Base-by-base conservation (phyloP, 2,329 filamentous ascomycete genomes). In the Fusarium virguliforme region DNA sequence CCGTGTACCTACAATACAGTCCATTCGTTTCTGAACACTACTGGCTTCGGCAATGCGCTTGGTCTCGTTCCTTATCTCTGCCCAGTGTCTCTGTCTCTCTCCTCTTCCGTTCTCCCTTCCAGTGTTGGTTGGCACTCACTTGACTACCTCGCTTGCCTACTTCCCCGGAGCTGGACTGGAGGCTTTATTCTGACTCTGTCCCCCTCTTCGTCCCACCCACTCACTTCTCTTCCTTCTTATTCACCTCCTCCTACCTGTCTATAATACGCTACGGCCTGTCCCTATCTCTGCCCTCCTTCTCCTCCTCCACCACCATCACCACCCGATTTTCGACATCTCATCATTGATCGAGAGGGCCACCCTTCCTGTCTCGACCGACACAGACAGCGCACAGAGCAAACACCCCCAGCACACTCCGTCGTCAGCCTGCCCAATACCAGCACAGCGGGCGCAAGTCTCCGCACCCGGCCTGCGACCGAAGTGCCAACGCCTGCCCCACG, bases 401-500 rank as follows among this genome's bases (percentile, higher is more conserved):
- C 64, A 68, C 67, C 51, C 41, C 68, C 66, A 57, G 56, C 56
- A 68, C 48, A 46, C 43, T 28, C 60, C 59, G 34, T 46, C 41
- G 24, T 4, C 41, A 46, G 24, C 24, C 24, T 46, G 41, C 41
- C 43, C 68, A 70, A 72, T 69, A 69, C 68, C 50, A 54, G 41
- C 13, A 50, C 53, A 65, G 61, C 71, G 57, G 68, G 61, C 68
- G 68, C 65, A 72, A 56, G 57, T 43, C 68, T 69, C 68, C 68
- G 68, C 68, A 66, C 71, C 68, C 68, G 68, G 68, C 68, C 43
- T 43, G 65, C 61, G 72, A 70, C 67, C 71, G 63, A 69, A 65
- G 63, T 68, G 71, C 64, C 68, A 73, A 61, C 63, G 63, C 59
- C 65, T 70, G 67, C 74, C 71, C 74, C 74, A 76, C 74, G 74